These are phyloP conservation scores for Fusarium sp. DNA, from an alignment of 2,329 filamentous ascomycete species.

Conservation along the genomic window DNA sequence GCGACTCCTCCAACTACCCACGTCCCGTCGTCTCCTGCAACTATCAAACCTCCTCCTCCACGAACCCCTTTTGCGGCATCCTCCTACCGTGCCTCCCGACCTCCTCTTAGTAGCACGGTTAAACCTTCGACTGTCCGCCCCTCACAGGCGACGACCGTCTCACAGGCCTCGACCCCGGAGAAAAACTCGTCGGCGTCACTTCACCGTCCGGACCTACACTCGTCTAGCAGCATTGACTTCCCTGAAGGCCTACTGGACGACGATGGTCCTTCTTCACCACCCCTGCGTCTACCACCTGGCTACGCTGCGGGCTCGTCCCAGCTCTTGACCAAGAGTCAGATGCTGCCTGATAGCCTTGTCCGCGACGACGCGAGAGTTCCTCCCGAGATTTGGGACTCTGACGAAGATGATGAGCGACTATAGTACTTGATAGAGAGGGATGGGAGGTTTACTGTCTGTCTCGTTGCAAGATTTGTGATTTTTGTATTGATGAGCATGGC, in stretches of 20 bases:
- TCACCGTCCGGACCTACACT: slow-evolving; percentile 25
- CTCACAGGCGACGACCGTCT: slow-evolving; percentile 54
- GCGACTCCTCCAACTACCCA: slow-evolving; percentile 30
- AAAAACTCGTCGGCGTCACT: slow-evolving; percentile 25
- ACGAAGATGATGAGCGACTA: slow-evolving; percentile 42
- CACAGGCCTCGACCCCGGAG: slow-evolving; percentile 50
- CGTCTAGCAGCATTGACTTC: slow-evolving; percentile 45
- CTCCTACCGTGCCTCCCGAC: slow-evolving; percentile 34
- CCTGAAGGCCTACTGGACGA: slow-evolving; percentile 31
- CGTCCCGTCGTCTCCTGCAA: slow-evolving; percentile 15
- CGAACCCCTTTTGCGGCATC: slow-evolving; percentile 22
- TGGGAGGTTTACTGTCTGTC: not conserved
- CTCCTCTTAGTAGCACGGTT: slow-evolving; percentile 22
- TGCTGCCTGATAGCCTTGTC: slow-evolving; percentile 62
- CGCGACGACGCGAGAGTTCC: slow-evolving; percentile 50
- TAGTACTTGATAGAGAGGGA: slow-evolving; percentile 8
- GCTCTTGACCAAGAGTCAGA: slow-evolving; percentile 63
- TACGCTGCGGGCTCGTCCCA: slow-evolving; percentile 54
- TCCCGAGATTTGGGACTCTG: slow-evolving; percentile 54
- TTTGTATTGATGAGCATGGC: not conserved
- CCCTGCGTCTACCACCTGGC: slow-evolving; percentile 15
- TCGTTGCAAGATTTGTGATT: not conserved
- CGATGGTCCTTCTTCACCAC: slow-evolving; percentile 33
- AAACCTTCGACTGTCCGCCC: slow-evolving; percentile 35
- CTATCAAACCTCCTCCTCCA: slow-evolving; percentile 33